Percentiles rank a stretch among this genome's conserved stretches.
Conservation (phyloP, 257 asterid genomes). For the Mitragyna speciosa region DNA sequence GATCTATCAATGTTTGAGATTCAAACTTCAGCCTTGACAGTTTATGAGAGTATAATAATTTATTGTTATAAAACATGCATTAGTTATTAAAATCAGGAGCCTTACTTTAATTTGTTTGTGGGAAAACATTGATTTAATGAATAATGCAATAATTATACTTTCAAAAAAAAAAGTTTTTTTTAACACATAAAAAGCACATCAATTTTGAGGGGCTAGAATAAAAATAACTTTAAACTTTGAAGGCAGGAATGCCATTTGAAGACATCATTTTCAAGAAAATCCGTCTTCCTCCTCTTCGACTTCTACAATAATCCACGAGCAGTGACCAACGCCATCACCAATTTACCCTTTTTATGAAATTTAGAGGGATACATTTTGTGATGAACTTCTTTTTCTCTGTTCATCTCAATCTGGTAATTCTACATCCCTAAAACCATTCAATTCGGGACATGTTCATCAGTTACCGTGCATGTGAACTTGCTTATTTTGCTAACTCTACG, state of each 20-base stretch:
- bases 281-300: not conserved
- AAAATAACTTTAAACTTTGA: not conserved
- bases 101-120: no score
- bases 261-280: not conserved
- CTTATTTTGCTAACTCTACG: conserved; percentile 6
- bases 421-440: not conserved
- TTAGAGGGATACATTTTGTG: conserved; percentile 50
- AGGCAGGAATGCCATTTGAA: not conserved
- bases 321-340: conserved; percentile 1
- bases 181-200: no score
- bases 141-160: no score
- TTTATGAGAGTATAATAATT: no score
- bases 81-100: no score
- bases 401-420: not conserved
- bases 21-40: no score
- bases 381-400: not conserved
- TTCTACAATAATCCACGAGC: conserved; percentile 13
- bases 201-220: not conserved
- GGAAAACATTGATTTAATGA: no score
- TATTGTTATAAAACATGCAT: no score
- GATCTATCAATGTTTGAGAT: no score
- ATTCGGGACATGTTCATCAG: not conserved
- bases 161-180: no score
- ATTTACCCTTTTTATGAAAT: not conserved
- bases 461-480: not conserved